Conservation (phyloP, 257 asterid genomes). For the Voacanga thouarsii region DNA sequence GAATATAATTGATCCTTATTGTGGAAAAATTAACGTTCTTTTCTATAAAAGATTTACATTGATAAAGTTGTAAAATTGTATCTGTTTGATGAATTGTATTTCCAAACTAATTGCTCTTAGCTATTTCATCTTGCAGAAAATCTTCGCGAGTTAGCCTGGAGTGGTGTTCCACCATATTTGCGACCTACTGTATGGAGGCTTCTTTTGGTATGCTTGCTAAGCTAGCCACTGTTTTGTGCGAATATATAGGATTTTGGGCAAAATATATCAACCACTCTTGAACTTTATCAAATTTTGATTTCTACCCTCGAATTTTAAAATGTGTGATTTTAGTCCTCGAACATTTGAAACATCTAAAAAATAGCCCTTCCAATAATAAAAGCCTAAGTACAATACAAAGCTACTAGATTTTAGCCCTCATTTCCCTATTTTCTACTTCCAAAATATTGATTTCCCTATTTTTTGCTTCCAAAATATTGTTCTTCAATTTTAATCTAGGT, state of each 20-base stretch:
- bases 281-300: no score
- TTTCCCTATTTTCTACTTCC: no score
- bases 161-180: conserved; percentile 88
- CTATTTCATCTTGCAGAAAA: conserved; percentile 56
- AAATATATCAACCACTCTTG: no score
- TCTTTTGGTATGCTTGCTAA: conserved; percentile 66
- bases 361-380: no score
- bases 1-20: background rate
- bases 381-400: no score
- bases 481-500: no score
- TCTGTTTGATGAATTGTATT: conserved; percentile 3
- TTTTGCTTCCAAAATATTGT: no score
- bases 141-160: conserved; percentile 93
- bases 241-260: background rate
- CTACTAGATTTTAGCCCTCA: no score
- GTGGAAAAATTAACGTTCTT: background rate
- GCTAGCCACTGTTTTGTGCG: background rate
- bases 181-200: conserved; percentile 96
- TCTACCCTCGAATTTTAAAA: no score
- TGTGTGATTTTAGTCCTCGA: no score
- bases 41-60: background rate
- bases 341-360: no score
- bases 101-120: conserved; percentile 6
- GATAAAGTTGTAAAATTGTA: background rate
- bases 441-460: no score